Evolutionary conservation across 306 rosid genomes (phyloP), one percentile per base, ranked within the genome.

Genomic region (Carpinus viminea): DNA sequence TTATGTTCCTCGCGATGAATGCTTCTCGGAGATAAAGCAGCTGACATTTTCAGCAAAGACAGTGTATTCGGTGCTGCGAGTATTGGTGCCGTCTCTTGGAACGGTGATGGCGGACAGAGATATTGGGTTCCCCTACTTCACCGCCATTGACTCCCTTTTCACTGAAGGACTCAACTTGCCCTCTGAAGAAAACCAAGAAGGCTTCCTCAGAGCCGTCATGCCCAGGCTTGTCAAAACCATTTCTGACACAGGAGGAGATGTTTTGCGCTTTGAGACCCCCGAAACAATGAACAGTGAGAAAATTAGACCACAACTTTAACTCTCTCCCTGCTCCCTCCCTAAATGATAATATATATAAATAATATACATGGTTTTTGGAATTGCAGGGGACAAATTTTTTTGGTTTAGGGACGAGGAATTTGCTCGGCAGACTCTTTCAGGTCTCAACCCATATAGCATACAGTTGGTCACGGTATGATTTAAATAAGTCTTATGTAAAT

Each of bases 381-480:
- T 7, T 78, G 70, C 70, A 93, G 98, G 91, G 79, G 97, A 94
- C 84, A 87, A 78, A 59, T 90, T 92, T 86, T 92, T 88, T 77
- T 90, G 98, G 98, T 76, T 89, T 60, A 89, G 92, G 48, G 97
- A 94, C 74, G 92, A 83, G 46, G 96, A 90, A 59, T 87, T 87
- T 68, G 85, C 62, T 13, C 81, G 91, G 69, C 91, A 87, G 75
- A 87, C 91, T n/a, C 91, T 87, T 69, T 82, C 91, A 7, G 91
- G 91, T 66, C 87, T 87, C 68, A 85, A 87, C 74, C 91, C 91
- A 1, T 80, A 10, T 24, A 65, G 83, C 74, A 57, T 87, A 71
- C 78, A 54, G 65, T 80, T 81, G 77, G 83, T 87, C 68, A 82
- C 78, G 81, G 90, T 87, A 81, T 16, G 76, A 15, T n/a, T 46